Percentiles rank a stretch among this genome's conserved stretches.
Conservation (phyloP, 2,329 filamentous ascomycete genomes). For the Claviceps digitariae region DNA sequence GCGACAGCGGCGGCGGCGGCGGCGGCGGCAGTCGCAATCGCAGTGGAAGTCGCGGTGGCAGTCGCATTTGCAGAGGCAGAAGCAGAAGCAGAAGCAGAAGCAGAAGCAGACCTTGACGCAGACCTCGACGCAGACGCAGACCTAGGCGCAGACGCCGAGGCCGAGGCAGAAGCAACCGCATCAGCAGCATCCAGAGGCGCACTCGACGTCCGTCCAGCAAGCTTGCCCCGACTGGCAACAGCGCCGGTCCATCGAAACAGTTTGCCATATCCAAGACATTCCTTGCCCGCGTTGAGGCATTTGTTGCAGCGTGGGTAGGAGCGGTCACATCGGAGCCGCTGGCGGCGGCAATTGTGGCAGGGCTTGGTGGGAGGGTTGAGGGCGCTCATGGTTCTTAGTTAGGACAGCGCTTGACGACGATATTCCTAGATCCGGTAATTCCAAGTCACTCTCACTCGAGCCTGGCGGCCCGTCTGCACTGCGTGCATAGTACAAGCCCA, state of each 20-base stretch:
- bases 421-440: conserved; percentile 1
- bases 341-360: conserved; percentile 42
- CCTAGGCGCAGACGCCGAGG: background rate
- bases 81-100: background rate
- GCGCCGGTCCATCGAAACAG: conserved; percentile 39
- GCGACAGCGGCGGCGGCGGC: background rate
- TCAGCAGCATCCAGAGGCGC: conserved; percentile 10
- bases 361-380: conserved; percentile 18
- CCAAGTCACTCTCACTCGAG: conserved; percentile 5
- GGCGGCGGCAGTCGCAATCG: background rate
- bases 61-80: background rate
- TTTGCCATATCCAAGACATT: conserved; percentile 40
- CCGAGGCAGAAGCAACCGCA: background rate
- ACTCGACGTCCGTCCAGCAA: conserved; percentile 26
- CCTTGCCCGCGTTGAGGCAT: conserved; percentile 31
- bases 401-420: conserved; percentile 1
- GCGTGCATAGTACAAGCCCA: conserved; percentile 4
- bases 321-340: conserved; percentile 38
- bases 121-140: background rate
- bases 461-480: conserved; percentile 5
- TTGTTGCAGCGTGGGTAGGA: conserved; percentile 38
- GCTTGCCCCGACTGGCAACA: conserved; percentile 27
- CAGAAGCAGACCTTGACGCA: background rate
- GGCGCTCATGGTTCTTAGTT: conserved; percentile 1
- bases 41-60: background rate